These are phyloP conservation scores for Thielaviopsis punctulata DNA, from an alignment of 2,329 filamentous ascomycete species.

Conservation along the genomic window DNA sequence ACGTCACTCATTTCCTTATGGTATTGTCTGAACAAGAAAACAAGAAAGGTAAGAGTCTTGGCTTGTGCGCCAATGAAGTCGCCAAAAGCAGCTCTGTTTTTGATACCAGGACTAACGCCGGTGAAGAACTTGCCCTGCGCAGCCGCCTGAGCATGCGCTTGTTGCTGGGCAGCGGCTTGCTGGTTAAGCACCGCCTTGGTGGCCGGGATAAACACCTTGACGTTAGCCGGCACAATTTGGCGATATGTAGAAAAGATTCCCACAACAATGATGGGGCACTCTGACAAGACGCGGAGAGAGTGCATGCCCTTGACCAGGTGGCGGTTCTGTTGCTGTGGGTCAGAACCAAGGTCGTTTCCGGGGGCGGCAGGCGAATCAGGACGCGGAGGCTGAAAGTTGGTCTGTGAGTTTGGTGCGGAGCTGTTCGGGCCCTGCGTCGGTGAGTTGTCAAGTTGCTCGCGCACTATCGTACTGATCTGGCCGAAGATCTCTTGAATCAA, in stretches of 20 bases:
- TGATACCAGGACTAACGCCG: slow-evolving; percentile 83
- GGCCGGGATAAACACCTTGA: slow-evolving; percentile 79
- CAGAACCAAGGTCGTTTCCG: slow-evolving; percentile 61
- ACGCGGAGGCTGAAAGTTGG: slow-evolving; percentile 71
- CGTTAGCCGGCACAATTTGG: slow-evolving; percentile 60
- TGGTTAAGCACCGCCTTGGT: slow-evolving; percentile 82
- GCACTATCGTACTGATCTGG: slow-evolving; percentile 86
- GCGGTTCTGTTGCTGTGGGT: slow-evolving; percentile 58
- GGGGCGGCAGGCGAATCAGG: slow-evolving; percentile 80
- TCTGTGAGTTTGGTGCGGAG: slow-evolving; percentile 38
- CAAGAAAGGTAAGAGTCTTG: slow-evolving; percentile 97
- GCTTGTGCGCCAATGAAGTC: slow-evolving; percentile 97
- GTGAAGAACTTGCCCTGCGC: slow-evolving; percentile 71
- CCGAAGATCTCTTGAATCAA: slow-evolving; percentile 93
- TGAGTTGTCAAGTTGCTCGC: slow-evolving; percentile 79
- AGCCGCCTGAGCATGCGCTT: slow-evolving; percentile 73
- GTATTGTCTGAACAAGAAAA: slow-evolving; percentile 80
- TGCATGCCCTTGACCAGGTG: slow-evolving; percentile 86
- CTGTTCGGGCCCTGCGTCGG: slow-evolving; percentile 45
- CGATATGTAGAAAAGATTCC: slow-evolving; percentile 94
- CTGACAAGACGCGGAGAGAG: slow-evolving; percentile 94
- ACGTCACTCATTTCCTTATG: slow-evolving; percentile 79
- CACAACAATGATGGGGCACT: slow-evolving; percentile 97
- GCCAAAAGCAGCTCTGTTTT: slow-evolving; percentile 83
- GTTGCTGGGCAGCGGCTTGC: slow-evolving; percentile 83